These are phyloP conservation scores for Cryptococcus sp. DNA, from an alignment of 1,284 basidiomycete genomes.

Conservation along the genomic window DNA sequence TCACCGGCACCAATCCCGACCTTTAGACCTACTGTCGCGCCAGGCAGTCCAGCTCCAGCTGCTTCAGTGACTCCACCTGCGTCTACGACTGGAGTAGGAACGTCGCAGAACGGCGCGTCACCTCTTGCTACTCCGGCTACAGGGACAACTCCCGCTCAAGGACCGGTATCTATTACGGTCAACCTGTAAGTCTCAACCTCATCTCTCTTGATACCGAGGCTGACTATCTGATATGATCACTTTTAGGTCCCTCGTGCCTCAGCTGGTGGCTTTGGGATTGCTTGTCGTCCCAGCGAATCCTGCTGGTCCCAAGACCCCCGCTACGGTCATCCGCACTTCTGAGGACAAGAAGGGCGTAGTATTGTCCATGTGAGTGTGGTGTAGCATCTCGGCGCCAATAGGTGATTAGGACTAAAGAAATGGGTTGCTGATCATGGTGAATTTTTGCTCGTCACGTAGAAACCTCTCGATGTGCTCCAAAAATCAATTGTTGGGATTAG, in stretches of 20 bases:
- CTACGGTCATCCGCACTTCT: constrained; percentile 29
- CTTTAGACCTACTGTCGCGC: neutral
- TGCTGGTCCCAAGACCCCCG: constrained; percentile 30
- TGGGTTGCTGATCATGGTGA: constrained; percentile 1
- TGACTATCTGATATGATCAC: neutral
- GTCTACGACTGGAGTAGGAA: constrained; percentile 2
- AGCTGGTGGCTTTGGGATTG: constrained; percentile 21
- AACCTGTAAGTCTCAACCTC: constrained; percentile 13
- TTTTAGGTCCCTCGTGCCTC: constrained; percentile 18
- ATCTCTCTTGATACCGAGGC: neutral
- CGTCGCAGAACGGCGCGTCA: neutral
- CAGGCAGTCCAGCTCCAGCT: neutral
- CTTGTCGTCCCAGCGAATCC: constrained; percentile 25
- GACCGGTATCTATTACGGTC: constrained; percentile 20
- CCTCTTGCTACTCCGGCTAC: neutral
- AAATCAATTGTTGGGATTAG: constrained; percentile 32
- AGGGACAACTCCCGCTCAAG: constrained; percentile 2
- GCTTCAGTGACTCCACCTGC: neutral
- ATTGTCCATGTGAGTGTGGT: constrained; percentile 33
- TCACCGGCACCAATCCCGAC: constrained; percentile 3
- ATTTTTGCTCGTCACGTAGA: constrained; percentile 6
- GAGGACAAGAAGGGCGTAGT: constrained; percentile 41
- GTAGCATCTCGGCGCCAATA: neutral
- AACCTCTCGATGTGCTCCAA: constrained; percentile 32
- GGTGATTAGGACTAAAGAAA: neutral